Evolutionary conservation across 225 moss, liverwort and hornwort species (phyloP).

Genomic region (Takakia lepidozioides): DNA sequence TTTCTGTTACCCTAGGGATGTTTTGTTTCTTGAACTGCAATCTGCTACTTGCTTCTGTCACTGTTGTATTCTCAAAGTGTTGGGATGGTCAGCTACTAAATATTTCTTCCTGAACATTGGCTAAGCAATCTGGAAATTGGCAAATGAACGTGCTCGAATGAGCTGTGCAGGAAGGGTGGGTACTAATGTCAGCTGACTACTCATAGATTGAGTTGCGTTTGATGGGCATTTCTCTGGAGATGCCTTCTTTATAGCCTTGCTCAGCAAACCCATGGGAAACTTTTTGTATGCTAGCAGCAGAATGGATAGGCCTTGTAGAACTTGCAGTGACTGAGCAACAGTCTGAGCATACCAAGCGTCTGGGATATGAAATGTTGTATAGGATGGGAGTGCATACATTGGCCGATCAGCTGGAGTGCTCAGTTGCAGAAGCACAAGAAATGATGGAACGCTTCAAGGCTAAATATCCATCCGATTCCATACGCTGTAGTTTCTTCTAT

Average conservation of each 20-base stretch:
- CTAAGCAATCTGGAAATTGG: too few relatives aligned
- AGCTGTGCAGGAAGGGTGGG: conserved; percentile 85
- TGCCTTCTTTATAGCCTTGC: conserved; percentile 56
- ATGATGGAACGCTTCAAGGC: conserved; percentile 74
- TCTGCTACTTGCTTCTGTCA: too few relatives aligned
- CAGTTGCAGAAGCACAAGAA: conserved; percentile 60
- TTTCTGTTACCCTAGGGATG: too few relatives aligned
- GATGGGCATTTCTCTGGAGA: conserved; percentile 97
- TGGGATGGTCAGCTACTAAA: too few relatives aligned
- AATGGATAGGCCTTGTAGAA: conserved; percentile 76
- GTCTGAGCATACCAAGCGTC: conserved; percentile 76
- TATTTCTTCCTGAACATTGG: too few relatives aligned
- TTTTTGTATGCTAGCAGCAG: conserved; percentile 69
- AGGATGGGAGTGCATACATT: conserved; percentile 89
- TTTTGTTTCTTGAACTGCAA: too few relatives aligned
- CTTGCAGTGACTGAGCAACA: conserved; percentile 53
- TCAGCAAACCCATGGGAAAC: conserved; percentile 84
- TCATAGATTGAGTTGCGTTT: conserved; percentile 92
- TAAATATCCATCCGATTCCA: conserved; percentile 69
- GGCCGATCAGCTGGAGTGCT: conserved; percentile 71
- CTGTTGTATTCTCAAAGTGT: too few relatives aligned
- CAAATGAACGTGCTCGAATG: too few relatives aligned
- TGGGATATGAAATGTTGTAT: conserved; percentile 86
- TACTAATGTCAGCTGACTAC: conserved; percentile 88
- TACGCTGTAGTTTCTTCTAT: conserved; percentile 9